Evolutionary conservation across 768 basidiomycete species (phyloP).

Genomic region (Brasilioporus rufonigricans): DNA sequence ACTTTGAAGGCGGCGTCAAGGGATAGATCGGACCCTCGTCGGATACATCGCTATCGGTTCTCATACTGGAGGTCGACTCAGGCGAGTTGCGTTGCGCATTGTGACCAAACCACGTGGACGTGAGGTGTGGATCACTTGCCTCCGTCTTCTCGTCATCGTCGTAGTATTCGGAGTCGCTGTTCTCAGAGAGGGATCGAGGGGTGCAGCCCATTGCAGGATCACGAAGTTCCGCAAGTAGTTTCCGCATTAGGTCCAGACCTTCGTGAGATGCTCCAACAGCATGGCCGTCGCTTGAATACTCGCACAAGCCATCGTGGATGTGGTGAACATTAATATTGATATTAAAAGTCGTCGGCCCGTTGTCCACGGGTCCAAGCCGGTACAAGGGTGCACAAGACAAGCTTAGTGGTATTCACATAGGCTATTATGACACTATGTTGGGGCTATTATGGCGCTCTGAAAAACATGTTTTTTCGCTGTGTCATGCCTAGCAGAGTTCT

Average conservation of each 20-base stretch:
- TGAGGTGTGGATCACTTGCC: not conserved
- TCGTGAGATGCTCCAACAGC: not conserved
- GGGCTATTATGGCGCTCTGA: too few species aligned
- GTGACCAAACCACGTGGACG: not conserved
- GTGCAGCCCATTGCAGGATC: constrained; percentile 8
- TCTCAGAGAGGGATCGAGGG: constrained; percentile 3
- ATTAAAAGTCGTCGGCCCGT: not conserved
- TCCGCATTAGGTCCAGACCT: constrained; percentile 10
- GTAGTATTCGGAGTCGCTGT: not conserved
- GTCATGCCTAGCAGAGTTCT: too few species aligned
- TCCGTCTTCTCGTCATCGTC: not conserved
- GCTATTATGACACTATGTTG: too few species aligned
- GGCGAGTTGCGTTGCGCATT: not conserved
- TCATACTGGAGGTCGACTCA: not conserved
- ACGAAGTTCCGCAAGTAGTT: constrained; percentile 13
- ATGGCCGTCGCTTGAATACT: not conserved
- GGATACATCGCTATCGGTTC: not conserved
- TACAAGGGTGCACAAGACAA: not conserved
- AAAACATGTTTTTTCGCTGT: too few species aligned
- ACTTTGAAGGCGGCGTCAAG: constrained; percentile 1
- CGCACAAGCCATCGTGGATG: not conserved
- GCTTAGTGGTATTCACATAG: too few species aligned
- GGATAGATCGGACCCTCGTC: constrained; percentile 5
- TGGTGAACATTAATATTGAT: not conserved
- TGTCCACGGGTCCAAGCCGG: not conserved